These are phyloP conservation scores for Fusarium sp. DNA, from an alignment of 2,329 filamentous ascomycete species.

Conservation along the genomic window DNA sequence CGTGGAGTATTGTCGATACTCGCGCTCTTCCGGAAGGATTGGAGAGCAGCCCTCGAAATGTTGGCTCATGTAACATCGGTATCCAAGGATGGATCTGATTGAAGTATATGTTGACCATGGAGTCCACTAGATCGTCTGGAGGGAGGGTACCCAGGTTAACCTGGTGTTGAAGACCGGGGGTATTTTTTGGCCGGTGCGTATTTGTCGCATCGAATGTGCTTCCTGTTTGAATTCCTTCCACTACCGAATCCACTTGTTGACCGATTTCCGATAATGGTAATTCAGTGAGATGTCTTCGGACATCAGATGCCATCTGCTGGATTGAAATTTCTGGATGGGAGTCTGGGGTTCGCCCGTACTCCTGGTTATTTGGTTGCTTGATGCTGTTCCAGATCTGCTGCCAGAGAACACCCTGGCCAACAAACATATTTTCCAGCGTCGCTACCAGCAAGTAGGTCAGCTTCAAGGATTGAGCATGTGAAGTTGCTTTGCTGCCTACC, in stretches of 20 bases:
- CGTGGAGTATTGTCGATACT: slow-evolving; percentile 48
- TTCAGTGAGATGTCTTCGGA: not conserved
- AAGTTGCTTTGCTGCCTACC: slow-evolving; percentile 20
- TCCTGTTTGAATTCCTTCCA: not conserved
- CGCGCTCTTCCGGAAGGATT: slow-evolving; percentile 22
- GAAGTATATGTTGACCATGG: slow-evolving; percentile 50
- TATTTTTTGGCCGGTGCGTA: not conserved
- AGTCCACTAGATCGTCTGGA: slow-evolving; percentile 47
- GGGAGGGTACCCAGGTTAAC: slow-evolving; percentile 19
- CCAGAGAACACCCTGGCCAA: slow-evolving; percentile 50
- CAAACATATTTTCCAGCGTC: slow-evolving; percentile 51
- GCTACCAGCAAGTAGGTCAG: not conserved
- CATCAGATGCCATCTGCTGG: slow-evolving; percentile 1
- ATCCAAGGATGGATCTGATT: slow-evolving; percentile 52
- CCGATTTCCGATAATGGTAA: not conserved
- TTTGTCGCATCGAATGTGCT: not conserved
- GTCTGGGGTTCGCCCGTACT: not conserved
- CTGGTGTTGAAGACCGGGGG: not conserved
- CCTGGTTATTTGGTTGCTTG: not conserved
- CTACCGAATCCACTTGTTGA: not conserved
- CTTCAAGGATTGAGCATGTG: too few species aligned
- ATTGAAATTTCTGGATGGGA: not conserved
- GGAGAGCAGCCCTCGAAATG: slow-evolving; percentile 32
- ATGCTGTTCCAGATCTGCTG: slow-evolving; percentile 45
- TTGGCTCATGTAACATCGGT: slow-evolving; percentile 40